Evolutionary conservation across 139 green algal species (phyloP).

Genomic region (Pseudopediastrum boryanum): DNA sequence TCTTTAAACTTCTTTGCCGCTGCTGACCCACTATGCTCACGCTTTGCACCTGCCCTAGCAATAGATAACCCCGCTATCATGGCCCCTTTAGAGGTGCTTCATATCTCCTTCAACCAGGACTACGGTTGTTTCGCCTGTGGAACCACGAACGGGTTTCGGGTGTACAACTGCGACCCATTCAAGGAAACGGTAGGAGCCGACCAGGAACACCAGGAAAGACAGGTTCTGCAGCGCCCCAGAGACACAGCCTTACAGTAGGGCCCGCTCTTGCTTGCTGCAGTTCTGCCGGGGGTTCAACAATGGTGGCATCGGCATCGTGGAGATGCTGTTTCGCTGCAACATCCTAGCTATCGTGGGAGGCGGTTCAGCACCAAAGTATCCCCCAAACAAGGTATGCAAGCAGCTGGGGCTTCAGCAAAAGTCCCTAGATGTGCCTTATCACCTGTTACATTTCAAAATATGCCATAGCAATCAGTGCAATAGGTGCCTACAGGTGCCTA

Average conservation of each 20-base stretch:
- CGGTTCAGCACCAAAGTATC: conserved; percentile 77
- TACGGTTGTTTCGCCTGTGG: conserved; percentile 86
- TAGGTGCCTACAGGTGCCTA: too few relatives aligned
- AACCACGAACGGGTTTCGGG: conserved; percentile 81
- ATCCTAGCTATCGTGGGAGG: conserved; percentile 95
- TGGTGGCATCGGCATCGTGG: conserved; percentile 83
- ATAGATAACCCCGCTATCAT: too few relatives aligned
- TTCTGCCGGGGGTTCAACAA: conserved; percentile 84
- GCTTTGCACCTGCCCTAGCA: too few relatives aligned
- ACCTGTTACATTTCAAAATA: too few relatives aligned
- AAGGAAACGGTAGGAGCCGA: conserved; percentile 79
- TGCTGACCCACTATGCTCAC: too few relatives aligned
- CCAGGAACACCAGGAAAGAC: neutral
- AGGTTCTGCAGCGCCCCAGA: neutral
- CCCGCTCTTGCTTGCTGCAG: conserved; percentile 53
- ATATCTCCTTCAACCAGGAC: conserved; percentile 59
- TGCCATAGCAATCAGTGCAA: too few relatives aligned
- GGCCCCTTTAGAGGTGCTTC: conserved; percentile 16
- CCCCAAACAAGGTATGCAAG: conserved; percentile 78
- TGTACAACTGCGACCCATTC: conserved; percentile 94
- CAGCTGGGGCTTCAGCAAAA: neutral
- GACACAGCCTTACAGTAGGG: neutral
- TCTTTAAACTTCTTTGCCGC: too few relatives aligned
- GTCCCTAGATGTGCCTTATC: too few relatives aligned
- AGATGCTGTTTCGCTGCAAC: conserved; percentile 98